Evolutionary conservation across 257 asterid species (phyloP), one percentile per base, ranked within the genome.

Genomic region (Marsdenia floribunda): DNA sequence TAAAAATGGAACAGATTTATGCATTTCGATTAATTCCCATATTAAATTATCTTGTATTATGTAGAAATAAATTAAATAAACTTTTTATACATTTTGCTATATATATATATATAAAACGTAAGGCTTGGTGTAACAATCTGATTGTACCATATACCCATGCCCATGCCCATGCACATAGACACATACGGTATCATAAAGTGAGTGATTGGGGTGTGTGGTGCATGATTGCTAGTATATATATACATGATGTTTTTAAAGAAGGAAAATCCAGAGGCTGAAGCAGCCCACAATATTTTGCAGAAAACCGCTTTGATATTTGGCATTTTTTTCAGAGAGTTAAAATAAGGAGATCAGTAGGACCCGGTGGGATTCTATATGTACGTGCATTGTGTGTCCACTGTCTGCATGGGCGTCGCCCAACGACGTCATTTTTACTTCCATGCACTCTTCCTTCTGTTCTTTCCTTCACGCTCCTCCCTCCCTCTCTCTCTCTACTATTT

Each of bases 201-300:
- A 44, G 49, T 44, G 49, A 44, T 44, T 44, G 49, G 12, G 46
- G 46, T 10, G 49, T 42, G 47, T 8, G 49, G 49, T 8, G 67
- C 40, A 60, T 64, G 63, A 37, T 35, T 49, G 3, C 13, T 14
- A 52, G 47, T 40, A 5, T 53, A 15, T 3, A 4, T 15, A 53
- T 53, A 53, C 0, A 14, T 0, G 5, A 12, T 4, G 4, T 37
- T 13, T 44, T 22, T 46, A 12, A 49, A 18, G 49, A 74, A 57
- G 37, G 52, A 59, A 16, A 22, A 14, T 61, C 47, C 16, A n/a
- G 52, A 21, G 72, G 26, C n/a, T 42, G 63, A 22, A 21, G 71
- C 67, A 40, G 68, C 80, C 70, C 80, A 77, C 80, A 50, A 63
- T 71, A 77, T 72, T 64, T 65, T 53, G 73, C 19, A 22, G 71